Percentiles rank a stretch among this genome's conserved stretches.
These are phyloP conservation scores for Rubus idaeus DNA, from an alignment of 306 rosid species.

Conservation along the genomic window DNA sequence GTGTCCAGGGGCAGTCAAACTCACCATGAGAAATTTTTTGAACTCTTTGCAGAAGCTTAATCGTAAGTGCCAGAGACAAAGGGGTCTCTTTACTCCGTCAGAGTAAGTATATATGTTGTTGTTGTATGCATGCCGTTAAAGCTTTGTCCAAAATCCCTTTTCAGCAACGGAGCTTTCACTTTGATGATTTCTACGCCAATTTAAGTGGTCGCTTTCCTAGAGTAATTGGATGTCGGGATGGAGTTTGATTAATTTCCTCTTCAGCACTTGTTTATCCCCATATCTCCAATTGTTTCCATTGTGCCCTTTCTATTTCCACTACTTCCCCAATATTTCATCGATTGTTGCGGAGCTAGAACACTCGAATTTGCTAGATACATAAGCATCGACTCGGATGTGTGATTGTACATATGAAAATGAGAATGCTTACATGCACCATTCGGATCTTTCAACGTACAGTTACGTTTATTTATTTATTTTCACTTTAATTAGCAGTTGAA, in stretches of 20 bases:
- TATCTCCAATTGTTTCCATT: neutral
- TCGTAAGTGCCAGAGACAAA: constrained; percentile 25
- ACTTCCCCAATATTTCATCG: neutral
- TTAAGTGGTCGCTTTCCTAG: neutral
- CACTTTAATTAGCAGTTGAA: too few relatives aligned
- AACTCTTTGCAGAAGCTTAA: constrained; percentile 10
- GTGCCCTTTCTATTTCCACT: neutral
- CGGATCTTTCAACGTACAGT: too few relatives aligned
- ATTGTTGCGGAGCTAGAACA: neutral
- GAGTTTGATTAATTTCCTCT: neutral
- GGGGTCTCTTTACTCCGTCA: neutral
- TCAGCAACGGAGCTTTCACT: constrained; percentile 51
- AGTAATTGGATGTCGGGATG: constrained; percentile 9
- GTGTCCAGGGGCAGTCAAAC: constrained; percentile 15
- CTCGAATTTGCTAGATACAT: neutral
- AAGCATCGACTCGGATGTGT: neutral
- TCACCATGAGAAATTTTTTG: neutral
- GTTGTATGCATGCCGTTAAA: constrained; percentile 25
- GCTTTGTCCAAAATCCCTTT: constrained; percentile 23
- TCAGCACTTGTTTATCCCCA: neutral
- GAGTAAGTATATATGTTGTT: neutral
- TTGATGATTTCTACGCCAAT: constrained; percentile 54
- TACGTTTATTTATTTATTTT: too few relatives aligned
- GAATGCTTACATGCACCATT: too few relatives aligned
- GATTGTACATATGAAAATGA: neutral